Evolutionary conservation across 495 filamentous ascomycete species (phyloP).

Genomic region (Xylaria nigripes): DNA sequence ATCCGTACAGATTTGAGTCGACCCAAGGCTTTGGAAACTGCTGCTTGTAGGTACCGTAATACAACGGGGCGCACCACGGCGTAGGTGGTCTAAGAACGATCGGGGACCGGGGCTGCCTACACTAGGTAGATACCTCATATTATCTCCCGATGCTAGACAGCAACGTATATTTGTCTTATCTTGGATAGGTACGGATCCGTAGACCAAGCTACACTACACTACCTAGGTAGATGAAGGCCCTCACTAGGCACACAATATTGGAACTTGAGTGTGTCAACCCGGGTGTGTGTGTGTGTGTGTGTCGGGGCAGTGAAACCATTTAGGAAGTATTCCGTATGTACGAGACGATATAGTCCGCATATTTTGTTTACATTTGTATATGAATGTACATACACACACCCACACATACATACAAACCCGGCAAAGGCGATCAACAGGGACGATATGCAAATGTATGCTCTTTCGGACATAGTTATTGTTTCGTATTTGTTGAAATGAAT

Average conservation of each 20-base stretch:
- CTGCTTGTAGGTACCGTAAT: neutral
- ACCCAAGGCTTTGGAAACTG: neutral
- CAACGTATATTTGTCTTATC: neutral
- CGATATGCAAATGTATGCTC: neutral
- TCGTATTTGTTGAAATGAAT: conserved; percentile 2
- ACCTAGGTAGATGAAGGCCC: no score
- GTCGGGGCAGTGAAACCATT: neutral
- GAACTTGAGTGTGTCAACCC: neutral
- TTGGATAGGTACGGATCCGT: no score
- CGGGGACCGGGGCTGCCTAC: neutral
- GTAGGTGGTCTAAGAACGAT: neutral
- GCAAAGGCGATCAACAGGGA: conserved; percentile 3
- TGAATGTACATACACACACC: no score
- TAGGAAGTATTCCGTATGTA: neutral
- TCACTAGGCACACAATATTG: no score
- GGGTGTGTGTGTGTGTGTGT: no score
- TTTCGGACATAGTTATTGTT: neutral
- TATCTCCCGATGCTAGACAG: conserved; percentile 5
- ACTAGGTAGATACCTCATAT: neutral
- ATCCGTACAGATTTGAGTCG: neutral
- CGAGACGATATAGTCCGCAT: neutral
- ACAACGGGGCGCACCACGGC: neutral
- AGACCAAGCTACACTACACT: no score
- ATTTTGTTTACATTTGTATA: neutral
- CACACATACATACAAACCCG: neutral